Evolutionary conservation across 768 basidiomycete genomes (phyloP).

Genomic region (Suillus clintonianus): DNA sequence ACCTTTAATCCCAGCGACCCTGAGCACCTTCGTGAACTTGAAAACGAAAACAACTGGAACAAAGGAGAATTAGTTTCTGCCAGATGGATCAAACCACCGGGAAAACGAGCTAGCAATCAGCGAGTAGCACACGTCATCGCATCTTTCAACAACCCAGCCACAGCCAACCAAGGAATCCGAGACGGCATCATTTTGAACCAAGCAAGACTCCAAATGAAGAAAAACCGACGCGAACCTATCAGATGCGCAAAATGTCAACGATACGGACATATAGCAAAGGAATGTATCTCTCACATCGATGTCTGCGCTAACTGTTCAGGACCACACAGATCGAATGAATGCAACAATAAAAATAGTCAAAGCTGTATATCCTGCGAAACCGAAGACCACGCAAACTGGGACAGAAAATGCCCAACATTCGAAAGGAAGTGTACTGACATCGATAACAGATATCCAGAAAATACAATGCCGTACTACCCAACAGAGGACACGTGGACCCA

Average conservation of each 20-base stretch:
- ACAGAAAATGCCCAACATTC: not conserved
- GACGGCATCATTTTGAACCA: slow-evolving; percentile 19
- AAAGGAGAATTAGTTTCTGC: not conserved
- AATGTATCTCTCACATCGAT: not conserved
- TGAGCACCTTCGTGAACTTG: rapidly evolving
- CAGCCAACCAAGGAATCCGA: slow-evolving; percentile 24
- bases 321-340: no score
- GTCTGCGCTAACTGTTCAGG: no score
- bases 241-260: not conserved
- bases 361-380: no score
- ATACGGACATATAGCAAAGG: not conserved
- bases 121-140: not conserved
- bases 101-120: not conserved
- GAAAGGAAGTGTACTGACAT: not conserved
- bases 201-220: not conserved
- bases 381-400: no score
- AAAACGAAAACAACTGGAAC: slow-evolving; percentile 8
- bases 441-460: slow-evolving; percentile 1
- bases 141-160: slow-evolving; percentile 2
- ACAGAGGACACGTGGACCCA: slow-evolving; percentile 14
- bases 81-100: not conserved
- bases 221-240: not conserved
- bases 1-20: slow-evolving; percentile 10
- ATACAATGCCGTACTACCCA: slow-evolving; percentile 14
- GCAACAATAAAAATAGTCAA: no score